Percentiles rank a stretch among this genome's conserved stretches.
Conservation (phyloP, 352 stramenopile species). For the Globisporangium cederbergense region DNA sequence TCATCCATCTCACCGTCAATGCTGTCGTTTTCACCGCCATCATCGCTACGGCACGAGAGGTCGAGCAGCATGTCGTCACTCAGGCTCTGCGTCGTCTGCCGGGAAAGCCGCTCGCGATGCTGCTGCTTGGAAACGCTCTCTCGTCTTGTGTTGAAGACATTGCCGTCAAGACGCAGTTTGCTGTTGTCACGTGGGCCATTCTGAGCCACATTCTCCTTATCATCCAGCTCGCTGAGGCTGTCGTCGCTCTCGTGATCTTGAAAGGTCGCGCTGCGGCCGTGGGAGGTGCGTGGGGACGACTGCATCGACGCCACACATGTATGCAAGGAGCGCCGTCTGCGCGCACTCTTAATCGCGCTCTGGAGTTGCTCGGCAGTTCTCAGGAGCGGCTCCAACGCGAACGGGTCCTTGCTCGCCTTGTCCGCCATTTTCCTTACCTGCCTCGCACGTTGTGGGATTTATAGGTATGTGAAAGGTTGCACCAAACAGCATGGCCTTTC, state of each 20-base stretch:
- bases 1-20: not conserved
- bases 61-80: not conserved
- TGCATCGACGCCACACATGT: not conserved
- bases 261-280: not conserved
- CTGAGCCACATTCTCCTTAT: not conserved
- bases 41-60: not conserved
- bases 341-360: constrained; percentile 39
- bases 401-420: constrained; percentile 15
- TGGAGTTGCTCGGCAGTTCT: constrained; percentile 51
- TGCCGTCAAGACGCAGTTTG: not conserved
- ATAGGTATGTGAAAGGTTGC: constrained; percentile 2
- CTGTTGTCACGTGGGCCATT: not conserved
- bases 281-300: not conserved
- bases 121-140: not conserved
- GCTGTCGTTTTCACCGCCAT: not conserved
- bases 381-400: constrained; percentile 31
- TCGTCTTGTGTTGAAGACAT: not conserved
- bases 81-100: constrained; percentile 6
- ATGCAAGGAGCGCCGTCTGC: constrained; percentile 19
- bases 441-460: no score
- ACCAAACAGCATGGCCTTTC: not conserved
- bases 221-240: not conserved
- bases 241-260: constrained; percentile 1
- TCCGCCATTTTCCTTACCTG: not conserved
- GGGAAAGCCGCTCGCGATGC: not conserved